These are phyloP conservation scores for Sugiyamaella novakii DNA, from an alignment of 1,139 yeast species.

Conservation along the genomic window DNA sequence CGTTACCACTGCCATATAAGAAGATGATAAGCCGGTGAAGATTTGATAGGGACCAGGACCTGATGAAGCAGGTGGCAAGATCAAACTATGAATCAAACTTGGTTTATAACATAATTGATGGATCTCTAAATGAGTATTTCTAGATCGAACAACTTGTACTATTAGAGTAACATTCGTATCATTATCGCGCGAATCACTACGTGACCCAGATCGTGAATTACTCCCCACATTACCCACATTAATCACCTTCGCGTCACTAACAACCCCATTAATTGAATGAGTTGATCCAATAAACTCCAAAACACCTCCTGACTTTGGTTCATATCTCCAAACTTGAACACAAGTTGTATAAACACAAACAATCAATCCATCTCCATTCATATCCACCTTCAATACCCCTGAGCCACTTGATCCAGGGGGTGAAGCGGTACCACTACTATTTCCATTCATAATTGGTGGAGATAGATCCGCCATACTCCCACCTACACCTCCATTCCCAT, in stretches of 20 bases:
- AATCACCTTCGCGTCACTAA: conserved; percentile 24
- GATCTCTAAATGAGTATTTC: conserved; percentile 28
- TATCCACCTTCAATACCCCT: not conserved
- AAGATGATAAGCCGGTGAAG: conserved; percentile 12
- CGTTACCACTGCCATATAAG: conserved; percentile 30
- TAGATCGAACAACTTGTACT: conserved; percentile 28
- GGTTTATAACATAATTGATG: conserved; percentile 25
- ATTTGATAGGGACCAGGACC: conserved; percentile 35
- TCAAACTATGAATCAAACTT: conserved; percentile 27
- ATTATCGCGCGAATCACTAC: not conserved
- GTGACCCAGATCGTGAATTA: not conserved
- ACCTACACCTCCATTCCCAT: conserved; percentile 17
- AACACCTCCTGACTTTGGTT: conserved; percentile 24
- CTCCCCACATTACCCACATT: not conserved
- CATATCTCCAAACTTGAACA: conserved; percentile 34
- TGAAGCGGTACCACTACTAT: not conserved
- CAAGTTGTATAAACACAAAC: conserved; percentile 28
- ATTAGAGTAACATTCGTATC: conserved; percentile 18
- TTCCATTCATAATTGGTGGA: not conserved
- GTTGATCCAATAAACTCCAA: conserved; percentile 31
- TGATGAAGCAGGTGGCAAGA: conserved; percentile 34
- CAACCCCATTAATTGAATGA: conserved; percentile 29
- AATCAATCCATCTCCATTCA: conserved; percentile 18
- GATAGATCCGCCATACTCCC: not conserved
- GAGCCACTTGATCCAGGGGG: conserved; percentile 2